Conservation (phyloP, 1,284 basidiomycete species). For the Filobasidium uniguttulatum region DNA sequence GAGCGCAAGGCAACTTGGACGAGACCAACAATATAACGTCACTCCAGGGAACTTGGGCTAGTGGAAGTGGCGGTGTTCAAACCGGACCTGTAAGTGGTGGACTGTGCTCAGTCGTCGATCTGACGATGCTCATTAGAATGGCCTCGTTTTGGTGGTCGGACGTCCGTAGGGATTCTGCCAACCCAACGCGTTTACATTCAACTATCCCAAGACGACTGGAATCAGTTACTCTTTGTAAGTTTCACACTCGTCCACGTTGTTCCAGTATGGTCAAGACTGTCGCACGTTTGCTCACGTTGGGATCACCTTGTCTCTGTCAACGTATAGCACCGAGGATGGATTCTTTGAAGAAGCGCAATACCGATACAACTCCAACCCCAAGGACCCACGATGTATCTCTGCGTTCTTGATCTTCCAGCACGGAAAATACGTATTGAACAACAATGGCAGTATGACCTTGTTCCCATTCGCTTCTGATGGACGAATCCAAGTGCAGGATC, state of each 20-base stretch:
- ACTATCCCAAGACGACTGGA: conserved; percentile 65
- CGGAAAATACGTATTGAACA: conserved; percentile 52
- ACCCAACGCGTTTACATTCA: conserved; percentile 65
- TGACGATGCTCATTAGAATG: neutral
- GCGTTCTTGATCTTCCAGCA: conserved; percentile 77
- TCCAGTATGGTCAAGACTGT: too few species aligned
- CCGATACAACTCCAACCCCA: conserved; percentile 62
- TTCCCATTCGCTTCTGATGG: conserved; percentile 59
- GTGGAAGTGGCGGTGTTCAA: conserved; percentile 55
- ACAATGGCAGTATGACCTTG: conserved; percentile 63
- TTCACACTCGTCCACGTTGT: neutral
- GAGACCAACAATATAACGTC: conserved; percentile 47
- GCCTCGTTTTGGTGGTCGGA: neutral
- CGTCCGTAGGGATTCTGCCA: conserved; percentile 67
- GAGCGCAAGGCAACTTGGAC: conserved; percentile 24
- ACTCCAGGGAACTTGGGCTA: conserved; percentile 70
- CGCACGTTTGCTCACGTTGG: neutral
- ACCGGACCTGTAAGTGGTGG: conserved; percentile 63
- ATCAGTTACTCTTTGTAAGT: conserved; percentile 77
- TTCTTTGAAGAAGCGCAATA: conserved; percentile 80
- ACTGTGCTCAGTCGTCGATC: neutral
- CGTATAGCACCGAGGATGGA: conserved; percentile 45
- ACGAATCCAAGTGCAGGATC: conserved; percentile 79
- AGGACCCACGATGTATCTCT: conserved; percentile 45
- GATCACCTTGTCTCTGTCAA: neutral